Evolutionary conservation across 2,329 filamentous ascomycete genomes (phyloP), one percentile per base, ranked within the genome.

Genomic region (Colletotrichum truncatum): DNA sequence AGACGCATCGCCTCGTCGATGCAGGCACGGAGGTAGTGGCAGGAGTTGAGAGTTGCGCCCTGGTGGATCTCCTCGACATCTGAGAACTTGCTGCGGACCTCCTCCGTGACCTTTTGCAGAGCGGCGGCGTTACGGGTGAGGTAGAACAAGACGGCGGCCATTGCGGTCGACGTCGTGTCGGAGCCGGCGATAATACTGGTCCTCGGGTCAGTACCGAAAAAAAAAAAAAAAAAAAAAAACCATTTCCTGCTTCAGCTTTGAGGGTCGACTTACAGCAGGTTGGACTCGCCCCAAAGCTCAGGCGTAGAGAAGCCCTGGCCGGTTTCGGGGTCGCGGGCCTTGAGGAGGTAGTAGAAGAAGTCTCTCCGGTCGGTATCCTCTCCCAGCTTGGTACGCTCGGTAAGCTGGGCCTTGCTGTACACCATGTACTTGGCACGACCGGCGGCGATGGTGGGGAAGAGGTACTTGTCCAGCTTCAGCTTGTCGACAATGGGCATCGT

Each of bases 271-370:
- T 72, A 87, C 80, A 93, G 83, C 16, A 91, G 77, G 73, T 92
- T 91, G 8, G 89, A 90, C 74, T 92, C 90, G 52, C 85, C 88
- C 89, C 89, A 91, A 23, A 93, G 85, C 72, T 92, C 90, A 1
- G 86, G 84, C 3, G 83, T 89, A 39, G 82, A 85, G 72, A 92
- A 90, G 1, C 88, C 88, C 62, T 86, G 82, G 55, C 90, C 90
- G 0, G 90, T 92, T 73, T 92, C 89, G 11, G 90, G 89, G 69
- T 93, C 91, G 38, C 86, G 86, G 7, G 91, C 90, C 72, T 89
- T 89, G 65, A 93, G 84, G 10, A 93, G 84, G 75, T 93, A 89
- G 77, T 92, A 89, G 79, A 93, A 93, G 80, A 93, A 93, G 73
- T 93, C 91, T 61, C 89, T 88, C 32, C 90, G 89, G 70, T 88